Base-by-base conservation (phyloP, 2,329 filamentous ascomycete species). In the Penicillium sp. region DNA sequence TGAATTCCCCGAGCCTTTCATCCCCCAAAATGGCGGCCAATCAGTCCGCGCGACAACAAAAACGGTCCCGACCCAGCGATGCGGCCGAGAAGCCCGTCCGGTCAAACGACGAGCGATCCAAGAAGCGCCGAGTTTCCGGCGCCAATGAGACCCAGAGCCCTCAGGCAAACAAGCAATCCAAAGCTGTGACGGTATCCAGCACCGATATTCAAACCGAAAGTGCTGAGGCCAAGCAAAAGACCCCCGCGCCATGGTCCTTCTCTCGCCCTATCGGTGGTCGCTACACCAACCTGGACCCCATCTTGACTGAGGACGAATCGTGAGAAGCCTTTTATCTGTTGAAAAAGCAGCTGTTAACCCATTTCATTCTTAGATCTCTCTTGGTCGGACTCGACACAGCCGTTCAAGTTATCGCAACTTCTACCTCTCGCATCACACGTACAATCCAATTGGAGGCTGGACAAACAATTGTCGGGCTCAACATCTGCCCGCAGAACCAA, bases 361-460 rank as follows among this genome's bases (percentile, higher is more conserved):
- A n/a, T 32, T 32, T 21, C 21, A 39, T 49, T 18, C 9, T 21
- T 36, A 91, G 90, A 68, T 83, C 88, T 73, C 71, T 97, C 38
- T 86, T 97, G 54, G 72, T 96, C 52, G 84, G 88, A 31, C 90
- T 91, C 66, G 83, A 86, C 56, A 87, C 84, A 27, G 87, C 88
- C 9, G 79, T 97, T 50, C 89, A 92, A 70, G 82, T 96, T 24
- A 96, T 94, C 73, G 89, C 90, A 1, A 85, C 90, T 29, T 79
- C 84, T 60, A 92, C 91, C 51, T 97, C 94, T 1, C 83, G 95
- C 47, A 83, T 95, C 21, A 80, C 91, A 43, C 86, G 91, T 62
- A 85, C 86, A 52, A 87, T 97, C 46, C 77, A 83, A 11, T 59
- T 87, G 27, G 72, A 75, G n/a, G 61, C 78, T 62, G 68, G 73